phyloP scores from a whole-genome alignment of 768 basidiomycete genomes.

The Leccinum barrowsii region DNA sequence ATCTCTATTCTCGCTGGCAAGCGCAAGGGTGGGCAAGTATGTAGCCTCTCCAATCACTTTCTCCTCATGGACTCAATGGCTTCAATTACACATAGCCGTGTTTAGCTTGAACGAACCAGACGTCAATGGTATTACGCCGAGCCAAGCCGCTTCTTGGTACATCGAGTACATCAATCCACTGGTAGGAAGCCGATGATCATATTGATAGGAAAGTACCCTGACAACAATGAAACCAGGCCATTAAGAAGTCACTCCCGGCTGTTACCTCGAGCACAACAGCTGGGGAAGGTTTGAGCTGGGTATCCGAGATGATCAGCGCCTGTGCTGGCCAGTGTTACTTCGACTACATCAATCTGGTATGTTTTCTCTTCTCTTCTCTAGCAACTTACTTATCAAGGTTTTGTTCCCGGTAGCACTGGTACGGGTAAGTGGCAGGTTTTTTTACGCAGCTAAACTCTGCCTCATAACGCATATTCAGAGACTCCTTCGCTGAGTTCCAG shows the following conservation, averaged over 20 bases:
- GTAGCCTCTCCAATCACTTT: background rate
- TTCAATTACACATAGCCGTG: conserved; percentile 19
- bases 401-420: conserved; percentile 24
- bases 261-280: conserved; percentile 32
- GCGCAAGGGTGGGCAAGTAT: conserved; percentile 31
- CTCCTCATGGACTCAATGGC: background rate
- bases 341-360: conserved; percentile 35
- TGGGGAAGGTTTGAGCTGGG: conserved; percentile 35
- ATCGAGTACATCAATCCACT: conserved; percentile 34
- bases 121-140: conserved; percentile 26
- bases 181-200: conserved; percentile 17
- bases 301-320: conserved; percentile 33
- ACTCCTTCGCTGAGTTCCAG: conserved; percentile 28
- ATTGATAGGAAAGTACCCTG: background rate
- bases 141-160: conserved; percentile 35
- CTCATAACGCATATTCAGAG: conserved; percentile 12
- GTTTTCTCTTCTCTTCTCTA: background rate
- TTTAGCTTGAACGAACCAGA: conserved; percentile 39
- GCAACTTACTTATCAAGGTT: background rate
- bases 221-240: conserved; percentile 18
- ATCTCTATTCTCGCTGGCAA: conserved; percentile 32
- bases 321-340: conserved; percentile 35
- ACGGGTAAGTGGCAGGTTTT: conserved; percentile 18
- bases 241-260: conserved; percentile 38
- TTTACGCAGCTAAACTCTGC: background rate